Evolutionary conservation across 257 asterid genomes (phyloP).

Genomic region (Penstemon newberryi): DNA sequence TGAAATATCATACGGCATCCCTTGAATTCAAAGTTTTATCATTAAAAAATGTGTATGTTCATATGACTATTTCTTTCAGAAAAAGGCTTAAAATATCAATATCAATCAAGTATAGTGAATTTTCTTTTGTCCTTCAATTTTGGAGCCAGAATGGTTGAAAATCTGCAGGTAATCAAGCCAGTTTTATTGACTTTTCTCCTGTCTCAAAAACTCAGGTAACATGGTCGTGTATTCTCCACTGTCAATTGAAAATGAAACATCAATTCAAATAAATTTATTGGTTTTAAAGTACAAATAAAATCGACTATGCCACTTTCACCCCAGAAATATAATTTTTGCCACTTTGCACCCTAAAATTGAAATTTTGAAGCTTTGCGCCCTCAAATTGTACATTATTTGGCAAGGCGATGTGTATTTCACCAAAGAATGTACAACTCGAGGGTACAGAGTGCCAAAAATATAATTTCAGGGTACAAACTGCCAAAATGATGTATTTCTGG

Average conservation of each 20-base stretch:
- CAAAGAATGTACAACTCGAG: neutral
- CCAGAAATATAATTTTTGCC: too few relatives aligned
- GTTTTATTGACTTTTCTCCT: conserved; percentile 23
- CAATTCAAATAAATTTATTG: too few relatives aligned
- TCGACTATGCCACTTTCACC: too few relatives aligned
- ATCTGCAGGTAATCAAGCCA: neutral
- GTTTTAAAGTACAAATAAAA: too few relatives aligned
- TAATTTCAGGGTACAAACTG: too few relatives aligned
- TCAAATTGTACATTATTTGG: neutral
- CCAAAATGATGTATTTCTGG: too few relatives aligned
- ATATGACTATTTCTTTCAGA: neutral
- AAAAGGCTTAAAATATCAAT: conserved; percentile 1
- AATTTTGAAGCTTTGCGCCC: too few relatives aligned
- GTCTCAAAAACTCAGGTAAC: conserved; percentile 13
- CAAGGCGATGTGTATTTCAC: neutral
- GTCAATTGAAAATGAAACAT: neutral
- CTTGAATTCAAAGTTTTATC: conserved; percentile 24
- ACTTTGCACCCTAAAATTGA: too few relatives aligned
- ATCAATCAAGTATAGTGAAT: conserved; percentile 18
- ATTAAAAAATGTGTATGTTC: neutral
- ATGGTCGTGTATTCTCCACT: conserved; percentile 8
- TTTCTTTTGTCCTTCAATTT: conserved; percentile 23
- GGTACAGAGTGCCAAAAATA: too few relatives aligned
- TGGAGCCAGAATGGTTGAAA: conserved; percentile 12
- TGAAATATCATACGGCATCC: conserved; percentile 33